Base-by-base conservation (phyloP, 495 filamentous ascomycete species). In the Trichoderma erinaceum region DNA sequence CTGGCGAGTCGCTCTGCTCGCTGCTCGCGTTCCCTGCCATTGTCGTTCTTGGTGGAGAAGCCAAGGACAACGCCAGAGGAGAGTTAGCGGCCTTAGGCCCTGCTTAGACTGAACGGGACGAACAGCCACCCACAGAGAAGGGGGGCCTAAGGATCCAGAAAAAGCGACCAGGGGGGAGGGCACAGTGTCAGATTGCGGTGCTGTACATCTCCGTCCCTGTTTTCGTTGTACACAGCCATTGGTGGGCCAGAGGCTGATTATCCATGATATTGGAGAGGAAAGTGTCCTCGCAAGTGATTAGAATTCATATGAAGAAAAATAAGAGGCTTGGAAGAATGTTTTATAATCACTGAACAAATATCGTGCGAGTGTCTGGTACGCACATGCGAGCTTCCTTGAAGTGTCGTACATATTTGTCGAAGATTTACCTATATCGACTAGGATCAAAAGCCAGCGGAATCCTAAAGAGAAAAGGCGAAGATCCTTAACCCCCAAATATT, bases 11-110 rank as follows among this genome's bases (percentile, higher is more conserved):
- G 23, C 56, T 61, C 56, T 32, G n/a, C 29, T 61, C 56, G 35
- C 35, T 61, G 56, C 56, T 13, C 56, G 56, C 56, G 25, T 61
- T 0, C 56, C 56, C 56, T 61, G 56, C 56, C 56, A 61, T 61
- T 61, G 56, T 61, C 56, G 56, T 61, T 32, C 56, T 29, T 61
- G 56, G 56, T 61, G 56, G 56, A 61, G 56, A 29, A 32, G 27
- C 56, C 25, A 27, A 61, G 56, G 56, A 61, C 23, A 25, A 32
- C 25, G 27, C 56, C 25, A 61, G 56, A 15, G 25, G 16, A 61
- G 56, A 61, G 56, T 23, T 61, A 61, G 56, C 27, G 56, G 35
- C 56, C 15, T 61, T 61, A 61, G 56, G 25, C 56, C 56, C 56
- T 61, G 56, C 27, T 61, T 32, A 61, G 56, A 61, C 23, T 25